phyloP scores from a whole-genome alignment of 176 grass and related monocot species.

The Oryza longistaminata region DNA sequence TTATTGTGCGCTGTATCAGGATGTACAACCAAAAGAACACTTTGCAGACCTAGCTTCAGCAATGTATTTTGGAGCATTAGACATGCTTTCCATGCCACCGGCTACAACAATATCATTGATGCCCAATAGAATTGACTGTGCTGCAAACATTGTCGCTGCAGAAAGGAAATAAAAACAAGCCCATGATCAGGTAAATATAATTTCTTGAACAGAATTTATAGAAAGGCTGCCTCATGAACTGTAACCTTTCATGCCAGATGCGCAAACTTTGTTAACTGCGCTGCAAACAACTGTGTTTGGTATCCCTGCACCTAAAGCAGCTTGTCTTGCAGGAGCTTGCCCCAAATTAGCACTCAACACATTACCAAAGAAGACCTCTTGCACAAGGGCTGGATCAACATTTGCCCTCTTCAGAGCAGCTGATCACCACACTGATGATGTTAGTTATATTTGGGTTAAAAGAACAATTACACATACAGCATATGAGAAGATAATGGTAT shows the following conservation, averaged over 20 bases:
- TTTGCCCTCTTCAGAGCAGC: slow-evolving; percentile 77
- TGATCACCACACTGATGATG: slow-evolving; percentile 15
- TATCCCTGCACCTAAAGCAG: slow-evolving; percentile 84
- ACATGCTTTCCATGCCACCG: slow-evolving; percentile 99
- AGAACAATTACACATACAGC: not conserved
- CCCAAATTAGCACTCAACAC: slow-evolving; percentile 97
- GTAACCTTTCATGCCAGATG: slow-evolving; percentile 93
- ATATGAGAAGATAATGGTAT: not conserved
- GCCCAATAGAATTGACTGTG: slow-evolving; percentile 80
- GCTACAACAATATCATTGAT: slow-evolving; percentile 90
- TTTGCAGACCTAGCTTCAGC: slow-evolving; percentile 73
- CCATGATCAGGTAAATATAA: not conserved
- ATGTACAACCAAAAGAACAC: slow-evolving; percentile 2
- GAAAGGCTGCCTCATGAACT: not conserved
- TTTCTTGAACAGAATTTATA: not conserved
- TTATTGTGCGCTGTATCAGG: not conserved
- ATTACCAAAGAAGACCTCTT: slow-evolving; percentile 91
- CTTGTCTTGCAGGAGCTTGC: slow-evolving; percentile 87
- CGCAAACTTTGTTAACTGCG: slow-evolving; percentile 90
- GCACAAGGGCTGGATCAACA: slow-evolving; percentile 75
- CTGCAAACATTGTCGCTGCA: slow-evolving; percentile 81
- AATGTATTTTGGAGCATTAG: slow-evolving; percentile 95
- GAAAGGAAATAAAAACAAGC: slow-evolving; percentile 17
- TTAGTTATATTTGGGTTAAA: slow-evolving; percentile 13
- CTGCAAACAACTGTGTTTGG: slow-evolving; percentile 85